Conservation (phyloP, 345 rosid genomes). For the Abelmoschus esculentus region DNA sequence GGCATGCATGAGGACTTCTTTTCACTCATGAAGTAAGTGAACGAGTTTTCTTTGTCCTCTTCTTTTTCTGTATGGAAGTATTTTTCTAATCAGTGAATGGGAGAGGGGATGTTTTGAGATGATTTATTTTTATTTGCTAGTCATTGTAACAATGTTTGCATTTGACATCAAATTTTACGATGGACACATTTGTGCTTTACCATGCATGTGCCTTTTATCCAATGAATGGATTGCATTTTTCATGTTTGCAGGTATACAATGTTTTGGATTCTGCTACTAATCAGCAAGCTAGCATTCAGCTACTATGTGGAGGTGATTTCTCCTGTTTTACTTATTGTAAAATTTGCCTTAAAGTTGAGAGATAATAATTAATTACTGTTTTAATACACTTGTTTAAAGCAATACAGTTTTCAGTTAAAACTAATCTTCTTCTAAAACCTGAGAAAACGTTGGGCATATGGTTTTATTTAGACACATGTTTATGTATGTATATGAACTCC, state of each 20-base stretch:
- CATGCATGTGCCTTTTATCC: not conserved
- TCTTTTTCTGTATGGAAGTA: not conserved
- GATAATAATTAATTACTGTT: not conserved
- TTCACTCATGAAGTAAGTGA: conserved; percentile 81
- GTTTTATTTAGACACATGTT: not conserved
- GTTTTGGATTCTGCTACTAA: conserved; percentile 85
- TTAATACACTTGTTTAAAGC: not conserved
- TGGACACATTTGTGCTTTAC: conserved; percentile 2
- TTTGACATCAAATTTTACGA: conserved; percentile 3
- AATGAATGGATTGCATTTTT: conserved; percentile 12
- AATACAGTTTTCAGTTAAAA: not conserved
- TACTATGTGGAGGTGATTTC: conserved; percentile 84
- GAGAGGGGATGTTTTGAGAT: conserved; percentile 3
- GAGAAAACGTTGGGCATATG: not conserved
- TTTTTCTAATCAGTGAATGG: not conserved
- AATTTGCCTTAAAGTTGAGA: conserved; percentile 8
- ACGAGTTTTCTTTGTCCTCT: not conserved
- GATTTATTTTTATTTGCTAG: not conserved
- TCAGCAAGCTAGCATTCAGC: conserved; percentile 96
- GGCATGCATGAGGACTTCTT: conserved; percentile 92
- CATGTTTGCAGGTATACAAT: conserved; percentile 65
- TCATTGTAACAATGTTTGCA: not conserved
- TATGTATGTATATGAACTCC: not conserved
- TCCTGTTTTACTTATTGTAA: conserved; percentile 3
- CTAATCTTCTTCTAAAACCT: not conserved